Evolutionary conservation across 148 eudicot genomes (phyloP).

Genomic region (Simmondsia chinensis): DNA sequence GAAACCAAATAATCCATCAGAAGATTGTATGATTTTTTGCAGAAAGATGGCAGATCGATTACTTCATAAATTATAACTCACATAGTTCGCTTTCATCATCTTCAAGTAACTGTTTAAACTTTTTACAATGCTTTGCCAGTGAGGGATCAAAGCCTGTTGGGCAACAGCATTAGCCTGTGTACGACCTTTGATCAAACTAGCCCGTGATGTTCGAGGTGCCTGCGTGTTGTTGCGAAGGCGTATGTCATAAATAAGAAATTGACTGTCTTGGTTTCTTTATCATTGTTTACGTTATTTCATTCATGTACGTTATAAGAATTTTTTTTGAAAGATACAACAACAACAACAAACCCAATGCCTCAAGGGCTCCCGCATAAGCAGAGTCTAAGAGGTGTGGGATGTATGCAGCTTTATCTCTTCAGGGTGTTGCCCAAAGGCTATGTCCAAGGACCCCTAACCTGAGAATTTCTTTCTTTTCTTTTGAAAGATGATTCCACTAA

Average conservation of each 20-base stretch:
- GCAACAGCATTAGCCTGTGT: slow-evolving; percentile 78
- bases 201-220: slow-evolving; percentile 92
- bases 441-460: too few species aligned
- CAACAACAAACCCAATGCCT: too few species aligned
- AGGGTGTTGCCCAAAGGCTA: too few species aligned
- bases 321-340: too few species aligned
- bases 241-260: background rate
- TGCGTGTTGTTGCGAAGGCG: slow-evolving; percentile 22
- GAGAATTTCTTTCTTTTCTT: too few species aligned
- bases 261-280: too few species aligned
- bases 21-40: background rate
- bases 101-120: slow-evolving; percentile 61
- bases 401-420: too few species aligned
- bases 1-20: too few species aligned
- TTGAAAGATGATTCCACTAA: too few species aligned
- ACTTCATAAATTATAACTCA: slow-evolving; percentile 25
- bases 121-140: slow-evolving; percentile 96
- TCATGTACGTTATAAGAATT: background rate
- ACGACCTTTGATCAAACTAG: slow-evolving; percentile 88
- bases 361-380: too few species aligned
- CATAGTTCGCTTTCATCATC: slow-evolving; percentile 75
- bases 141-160: slow-evolving; percentile 91
- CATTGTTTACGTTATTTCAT: background rate
- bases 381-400: too few species aligned
- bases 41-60: background rate